A percentile compares a stretch with the other conserved stretches of the same genome.
Conservation (phyloP, 2,329 filamentous ascomycete genomes). For the Hypoxylon sp. region DNA sequence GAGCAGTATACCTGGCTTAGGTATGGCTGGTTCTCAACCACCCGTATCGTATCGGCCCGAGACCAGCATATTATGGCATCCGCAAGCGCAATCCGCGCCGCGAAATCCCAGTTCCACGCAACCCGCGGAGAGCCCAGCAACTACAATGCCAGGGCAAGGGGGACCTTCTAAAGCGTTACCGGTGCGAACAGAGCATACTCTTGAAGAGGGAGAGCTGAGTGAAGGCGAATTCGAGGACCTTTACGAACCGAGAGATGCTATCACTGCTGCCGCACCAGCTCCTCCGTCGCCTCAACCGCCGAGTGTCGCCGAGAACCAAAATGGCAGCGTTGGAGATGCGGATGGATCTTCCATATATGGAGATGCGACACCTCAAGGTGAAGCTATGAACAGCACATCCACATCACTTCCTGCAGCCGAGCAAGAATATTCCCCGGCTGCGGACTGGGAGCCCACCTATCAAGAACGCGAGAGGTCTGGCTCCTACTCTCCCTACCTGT, state of each 20-base stretch:
- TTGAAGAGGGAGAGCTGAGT: constrained; percentile 82
- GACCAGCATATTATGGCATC: constrained; percentile 33
- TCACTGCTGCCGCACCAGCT: constrained; percentile 6
- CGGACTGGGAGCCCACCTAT: constrained; percentile 47
- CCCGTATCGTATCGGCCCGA: constrained; percentile 30
- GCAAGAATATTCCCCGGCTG: constrained; percentile 46
- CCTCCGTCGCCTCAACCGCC: constrained; percentile 25
- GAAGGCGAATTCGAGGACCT: constrained; percentile 73
- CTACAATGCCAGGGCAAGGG: constrained; percentile 5
- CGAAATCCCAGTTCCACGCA: constrained; percentile 8
- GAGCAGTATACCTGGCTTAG: constrained; percentile 56
- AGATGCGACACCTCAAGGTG: constrained; percentile 44
- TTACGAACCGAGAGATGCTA: constrained; percentile 59
- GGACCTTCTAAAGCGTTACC: constrained; percentile 8
- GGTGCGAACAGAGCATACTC: constrained; percentile 18
- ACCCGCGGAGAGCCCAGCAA: neutral
- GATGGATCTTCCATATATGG: constrained; percentile 53
- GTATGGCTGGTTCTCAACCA: constrained; percentile 47
- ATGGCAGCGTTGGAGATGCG: constrained; percentile 48
- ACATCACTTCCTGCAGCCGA: constrained; percentile 42
- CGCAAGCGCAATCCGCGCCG: constrained; percentile 16
- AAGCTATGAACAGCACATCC: constrained; percentile 43
- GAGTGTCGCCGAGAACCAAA: constrained; percentile 38
- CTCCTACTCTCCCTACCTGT: constrained; percentile 66
- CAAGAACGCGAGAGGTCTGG: constrained; percentile 60